phyloP scores from a whole-genome alignment of 2,329 filamentous ascomycete genomes.

The Pseudogymnoascus verrucosus region DNA sequence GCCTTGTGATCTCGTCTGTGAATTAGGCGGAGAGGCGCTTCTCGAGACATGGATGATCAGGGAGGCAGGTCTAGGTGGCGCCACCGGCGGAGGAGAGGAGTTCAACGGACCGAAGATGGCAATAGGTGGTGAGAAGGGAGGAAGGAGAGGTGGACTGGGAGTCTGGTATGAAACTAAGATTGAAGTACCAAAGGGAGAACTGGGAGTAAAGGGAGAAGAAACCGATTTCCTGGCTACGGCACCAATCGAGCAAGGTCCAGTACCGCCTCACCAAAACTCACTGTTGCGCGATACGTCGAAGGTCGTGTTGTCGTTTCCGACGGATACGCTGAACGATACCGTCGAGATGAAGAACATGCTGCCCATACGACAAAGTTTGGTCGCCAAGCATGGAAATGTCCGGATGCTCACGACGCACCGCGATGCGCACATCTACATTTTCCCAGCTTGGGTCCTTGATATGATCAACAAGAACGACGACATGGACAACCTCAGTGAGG shows the following conservation, averaged over 20 bases:
- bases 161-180: conserved; percentile 84
- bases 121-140: conserved; percentile 46
- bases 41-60: conserved; percentile 90
- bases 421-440: conserved; percentile 90
- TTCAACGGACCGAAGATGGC: conserved; percentile 37
- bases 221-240: conserved; percentile 84
- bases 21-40: conserved; percentile 73
- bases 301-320: conserved; percentile 78
- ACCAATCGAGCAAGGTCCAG: conserved; percentile 50
- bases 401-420: conserved; percentile 77
- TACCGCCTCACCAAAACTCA: conserved; percentile 54
- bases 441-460: conserved; percentile 84
- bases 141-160: conserved; percentile 69
- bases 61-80: conserved; percentile 59
- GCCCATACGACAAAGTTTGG: conserved; percentile 66
- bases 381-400: conserved; percentile 66
- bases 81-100: conserved; percentile 42
- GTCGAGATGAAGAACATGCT: conserved; percentile 67
- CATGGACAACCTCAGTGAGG: conserved; percentile 83
- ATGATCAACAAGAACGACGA: conserved; percentile 72
- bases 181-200: conserved; percentile 41
- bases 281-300: conserved; percentile 64
- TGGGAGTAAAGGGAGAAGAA: conserved; percentile 78
- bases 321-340: conserved; percentile 79
- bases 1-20: conserved; percentile 89